Base-by-base conservation (phyloP, 2,329 filamentous ascomycete genomes). In the Trichophaea hybrida region DNA sequence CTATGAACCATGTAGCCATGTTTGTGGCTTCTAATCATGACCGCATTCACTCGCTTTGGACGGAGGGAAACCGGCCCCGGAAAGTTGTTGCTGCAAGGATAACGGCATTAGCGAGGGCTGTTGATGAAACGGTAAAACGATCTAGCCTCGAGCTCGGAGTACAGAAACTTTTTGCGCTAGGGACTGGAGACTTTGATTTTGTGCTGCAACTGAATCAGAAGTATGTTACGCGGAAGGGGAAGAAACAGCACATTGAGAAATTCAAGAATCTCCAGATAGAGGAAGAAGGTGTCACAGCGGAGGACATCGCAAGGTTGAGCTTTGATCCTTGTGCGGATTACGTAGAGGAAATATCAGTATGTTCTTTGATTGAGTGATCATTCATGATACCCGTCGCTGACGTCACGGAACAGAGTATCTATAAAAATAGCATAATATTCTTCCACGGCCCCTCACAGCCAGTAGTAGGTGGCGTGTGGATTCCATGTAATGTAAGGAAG, bases 31-130 rank as follows among this genome's bases (percentile, higher is more conserved):
- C 88, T 0, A 85, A 86, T 57, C 75, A 86, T 64, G 89, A 96
- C 67, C 73, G 75, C 4, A 85, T 85, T 38, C 93, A 93, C 2
- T 81, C 84, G 6, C 85, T 84, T 0, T 97, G 88, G 78, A 95
- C 85, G 0, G 80, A 88, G 55, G 6, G 6, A 6, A 53, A 53
- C 50, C 50, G 76, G 38, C 90, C 91, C 0, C 81, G 85, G 10
- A 90, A 86, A 70, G 86, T 97, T 53, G 81, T 91, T 33, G 91
- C 90, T 10, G 81, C 83, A 12, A 82, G 93, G 43, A 85, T 97
- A 79, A 89, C 86, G 0, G 81, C 80, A 3, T 76, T 98, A 1
- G 88, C 91, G 5, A 83, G 84, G 66, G 86, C 88, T 2, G 88
- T 88, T 1, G 48, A 50, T 33, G 48, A 17, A 12, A 24, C 48